Evolutionary conservation across 108 stramenopile genomes (phyloP).

Genomic region (Parietichytrium sp.): DNA sequence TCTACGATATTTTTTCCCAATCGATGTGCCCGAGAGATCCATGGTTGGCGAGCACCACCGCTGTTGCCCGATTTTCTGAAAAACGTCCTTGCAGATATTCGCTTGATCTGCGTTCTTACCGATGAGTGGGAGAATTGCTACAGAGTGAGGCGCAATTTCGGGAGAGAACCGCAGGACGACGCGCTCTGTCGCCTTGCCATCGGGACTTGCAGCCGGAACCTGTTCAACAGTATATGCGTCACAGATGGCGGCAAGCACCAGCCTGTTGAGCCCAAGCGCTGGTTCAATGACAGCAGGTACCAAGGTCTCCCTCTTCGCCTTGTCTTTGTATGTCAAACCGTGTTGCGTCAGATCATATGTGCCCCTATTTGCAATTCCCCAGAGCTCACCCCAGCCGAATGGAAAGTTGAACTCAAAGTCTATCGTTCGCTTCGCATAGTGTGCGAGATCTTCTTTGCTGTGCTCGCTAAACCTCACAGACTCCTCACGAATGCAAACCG

Average conservation of each 20-base stretch:
- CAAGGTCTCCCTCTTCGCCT: slow-evolving; percentile 49
- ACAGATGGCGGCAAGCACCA: slow-evolving; percentile 86
- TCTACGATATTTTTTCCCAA: slow-evolving; percentile 86
- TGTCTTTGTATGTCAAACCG: slow-evolving; percentile 59
- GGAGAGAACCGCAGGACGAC: slow-evolving; percentile 80
- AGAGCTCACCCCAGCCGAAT: slow-evolving; percentile 88
- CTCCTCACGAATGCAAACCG: slow-evolving; percentile 75
- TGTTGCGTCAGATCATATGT: slow-evolving; percentile 91
- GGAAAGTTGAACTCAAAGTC: slow-evolving; percentile 94
- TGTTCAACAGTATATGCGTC: slow-evolving; percentile 91
- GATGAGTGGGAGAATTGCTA: slow-evolving; percentile 84
- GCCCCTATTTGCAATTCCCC: slow-evolving; percentile 95
- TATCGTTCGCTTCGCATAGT: slow-evolving; percentile 93
- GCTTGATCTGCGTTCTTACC: slow-evolving; percentile 86
- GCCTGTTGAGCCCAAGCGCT: slow-evolving; percentile 88
- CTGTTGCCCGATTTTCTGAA: slow-evolving; percentile 61
- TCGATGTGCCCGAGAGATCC: slow-evolving; percentile 81
- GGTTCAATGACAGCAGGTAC: slow-evolving; percentile 97
- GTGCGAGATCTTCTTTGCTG: slow-evolving; percentile 82
- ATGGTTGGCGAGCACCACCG: slow-evolving; percentile 50
- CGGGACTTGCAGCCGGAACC: slow-evolving; percentile 81
- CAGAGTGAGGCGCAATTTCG: slow-evolving; percentile 87
- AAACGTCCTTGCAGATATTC: slow-evolving; percentile 71
- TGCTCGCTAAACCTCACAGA: slow-evolving; percentile 87
- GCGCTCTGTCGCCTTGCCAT: slow-evolving; percentile 57